phyloP scores from a whole-genome alignment of 495 filamentous ascomycete genomes.

The Viridothelium virens region DNA sequence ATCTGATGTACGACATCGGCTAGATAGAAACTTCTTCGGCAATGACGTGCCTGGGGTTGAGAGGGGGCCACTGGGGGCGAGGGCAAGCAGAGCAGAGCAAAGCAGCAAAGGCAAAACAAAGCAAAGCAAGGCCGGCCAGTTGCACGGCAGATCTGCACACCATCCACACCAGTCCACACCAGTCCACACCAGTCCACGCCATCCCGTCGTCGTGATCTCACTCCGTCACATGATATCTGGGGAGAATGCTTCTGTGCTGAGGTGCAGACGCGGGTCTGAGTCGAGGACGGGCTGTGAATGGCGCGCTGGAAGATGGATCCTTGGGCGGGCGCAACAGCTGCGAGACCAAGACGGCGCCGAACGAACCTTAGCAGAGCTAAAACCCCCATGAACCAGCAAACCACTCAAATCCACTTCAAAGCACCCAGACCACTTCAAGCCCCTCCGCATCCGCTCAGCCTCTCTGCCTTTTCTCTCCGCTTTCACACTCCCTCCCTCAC shows the following conservation, averaged over 20 bases:
- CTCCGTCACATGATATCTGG: constrained; percentile 11
- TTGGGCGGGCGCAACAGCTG: constrained; percentile 5
- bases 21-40: neutral
- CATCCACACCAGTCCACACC: neutral
- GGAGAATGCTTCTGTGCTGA: neutral
- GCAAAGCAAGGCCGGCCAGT: constrained; percentile 2
- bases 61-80: neutral
- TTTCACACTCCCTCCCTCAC: neutral
- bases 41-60: neutral
- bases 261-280: neutral
- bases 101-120: no score
- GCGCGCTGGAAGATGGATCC: neutral
- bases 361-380: neutral
- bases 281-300: neutral
- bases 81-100: neutral
- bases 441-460: constrained; percentile 3
- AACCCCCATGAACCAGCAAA: no score
- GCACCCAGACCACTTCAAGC: no score
- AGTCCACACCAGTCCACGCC: neutral
- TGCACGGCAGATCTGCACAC: neutral
- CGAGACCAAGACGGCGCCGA: constrained; percentile 5
- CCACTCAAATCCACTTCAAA: neutral
- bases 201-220: neutral
- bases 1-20: neutral
- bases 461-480: constrained; percentile 12